Conservation (phyloP, 2,329 filamentous ascomycete genomes). For the Aspergillus sp. region DNA sequence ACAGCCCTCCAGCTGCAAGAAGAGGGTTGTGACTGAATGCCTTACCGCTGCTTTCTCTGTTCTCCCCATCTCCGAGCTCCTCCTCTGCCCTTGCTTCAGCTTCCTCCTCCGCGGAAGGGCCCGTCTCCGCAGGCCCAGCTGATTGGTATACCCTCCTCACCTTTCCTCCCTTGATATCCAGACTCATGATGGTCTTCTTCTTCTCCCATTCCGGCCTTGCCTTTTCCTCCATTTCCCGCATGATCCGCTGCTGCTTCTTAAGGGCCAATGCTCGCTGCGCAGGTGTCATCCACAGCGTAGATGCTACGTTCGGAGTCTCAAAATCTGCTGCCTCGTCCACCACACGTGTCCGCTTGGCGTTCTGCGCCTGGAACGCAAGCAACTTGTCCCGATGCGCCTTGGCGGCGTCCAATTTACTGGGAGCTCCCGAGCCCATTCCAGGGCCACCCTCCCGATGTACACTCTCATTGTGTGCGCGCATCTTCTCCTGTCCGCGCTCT, state of each 20-base stretch:
- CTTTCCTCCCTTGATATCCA: conserved; percentile 76
- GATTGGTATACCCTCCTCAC: conserved; percentile 60
- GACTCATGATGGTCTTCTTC: conserved; percentile 77
- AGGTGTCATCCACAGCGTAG: conserved; percentile 80
- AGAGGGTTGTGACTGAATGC: conserved; percentile 49
- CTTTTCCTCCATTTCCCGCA: conserved; percentile 85
- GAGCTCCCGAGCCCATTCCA: conserved; percentile 23
- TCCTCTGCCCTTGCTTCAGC: conserved; percentile 32
- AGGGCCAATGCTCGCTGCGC: conserved; percentile 79
- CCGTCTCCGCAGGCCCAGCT: conserved; percentile 34
- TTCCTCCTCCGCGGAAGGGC: conserved; percentile 22
- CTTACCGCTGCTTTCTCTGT: conserved; percentile 24
- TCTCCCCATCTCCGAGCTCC: conserved; percentile 10
- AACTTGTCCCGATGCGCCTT: conserved; percentile 79
- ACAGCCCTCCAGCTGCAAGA: conserved; percentile 44
- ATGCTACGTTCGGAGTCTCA: conserved; percentile 61
- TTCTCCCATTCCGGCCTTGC: conserved; percentile 86
- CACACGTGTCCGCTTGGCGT: conserved; percentile 78
- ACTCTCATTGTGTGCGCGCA: conserved; percentile 71
- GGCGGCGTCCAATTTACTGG: conserved; percentile 66
- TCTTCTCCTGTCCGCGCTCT: conserved; percentile 83
- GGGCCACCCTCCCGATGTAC: conserved; percentile 41
- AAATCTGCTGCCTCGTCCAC: conserved; percentile 81
- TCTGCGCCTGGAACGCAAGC: conserved; percentile 80
- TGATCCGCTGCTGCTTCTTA: conserved; percentile 79